These are phyloP conservation scores for Cyclocybe aegerita DNA, from an alignment of 768 basidiomycete species.

Conservation along the genomic window DNA sequence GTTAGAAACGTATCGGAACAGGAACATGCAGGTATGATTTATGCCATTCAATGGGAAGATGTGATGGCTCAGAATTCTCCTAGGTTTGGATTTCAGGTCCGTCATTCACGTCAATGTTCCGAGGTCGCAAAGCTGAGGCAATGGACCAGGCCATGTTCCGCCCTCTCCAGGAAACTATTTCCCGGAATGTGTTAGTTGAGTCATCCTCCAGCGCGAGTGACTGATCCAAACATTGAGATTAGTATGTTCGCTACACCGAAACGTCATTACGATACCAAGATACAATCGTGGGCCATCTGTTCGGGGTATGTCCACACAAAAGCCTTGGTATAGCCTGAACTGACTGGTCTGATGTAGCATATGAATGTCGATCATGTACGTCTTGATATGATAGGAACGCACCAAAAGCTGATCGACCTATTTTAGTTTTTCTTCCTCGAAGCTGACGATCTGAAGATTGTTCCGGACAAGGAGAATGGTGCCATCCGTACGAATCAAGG, in stretches of 20 bases:
- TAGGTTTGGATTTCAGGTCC: constrained; percentile 29
- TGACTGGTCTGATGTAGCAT: constrained; percentile 44
- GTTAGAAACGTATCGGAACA: constrained; percentile 60
- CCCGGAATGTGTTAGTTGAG: constrained; percentile 72
- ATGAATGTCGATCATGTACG: constrained; percentile 84
- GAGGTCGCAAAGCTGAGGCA: constrained; percentile 4
- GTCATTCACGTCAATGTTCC: constrained; percentile 29
- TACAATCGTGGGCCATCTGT: constrained; percentile 84
- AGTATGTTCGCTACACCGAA: constrained; percentile 71
- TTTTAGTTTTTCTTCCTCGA: constrained; percentile 57
- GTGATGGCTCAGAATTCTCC: constrained; percentile 5
- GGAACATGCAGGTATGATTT: constrained; percentile 69
- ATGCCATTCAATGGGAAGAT: constrained; percentile 11
- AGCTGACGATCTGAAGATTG: constrained; percentile 51
- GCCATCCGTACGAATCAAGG: constrained; percentile 20
- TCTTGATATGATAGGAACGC: constrained; percentile 3
- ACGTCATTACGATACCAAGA: constrained; percentile 83
- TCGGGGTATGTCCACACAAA: constrained; percentile 49
- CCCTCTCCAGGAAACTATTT: constrained; percentile 80
- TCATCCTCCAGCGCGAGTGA: neutral
- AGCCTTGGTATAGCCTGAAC: neutral
- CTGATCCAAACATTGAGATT: constrained; percentile 13
- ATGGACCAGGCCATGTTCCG: constrained; percentile 76
- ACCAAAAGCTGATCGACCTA: constrained; percentile 11
- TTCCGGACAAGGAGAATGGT: constrained; percentile 21